These are phyloP conservation scores for Croton laevigatus DNA, from an alignment of 441 rosid species.

Conservation along the genomic window DNA sequence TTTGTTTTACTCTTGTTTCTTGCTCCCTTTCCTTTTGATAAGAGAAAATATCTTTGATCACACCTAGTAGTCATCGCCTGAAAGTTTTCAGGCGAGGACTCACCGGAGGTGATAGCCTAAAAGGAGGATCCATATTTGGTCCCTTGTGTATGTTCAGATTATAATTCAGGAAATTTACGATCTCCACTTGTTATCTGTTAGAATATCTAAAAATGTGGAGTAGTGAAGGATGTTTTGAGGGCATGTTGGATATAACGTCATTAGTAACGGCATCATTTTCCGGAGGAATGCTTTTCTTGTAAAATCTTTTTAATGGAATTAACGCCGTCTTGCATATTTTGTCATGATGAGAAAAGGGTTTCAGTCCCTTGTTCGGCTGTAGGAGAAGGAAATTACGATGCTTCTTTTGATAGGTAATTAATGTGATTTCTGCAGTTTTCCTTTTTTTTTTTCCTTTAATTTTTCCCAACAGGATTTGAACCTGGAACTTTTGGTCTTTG, in stretches of 20 bases:
- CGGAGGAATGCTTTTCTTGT: conserved; percentile 22
- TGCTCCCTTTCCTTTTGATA: conserved; percentile 25
- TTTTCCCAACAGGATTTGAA: too few relatives aligned
- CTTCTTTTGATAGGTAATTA: too few relatives aligned
- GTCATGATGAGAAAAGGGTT: too few relatives aligned
- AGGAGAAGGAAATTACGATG: too few relatives aligned
- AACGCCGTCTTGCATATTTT: not conserved
- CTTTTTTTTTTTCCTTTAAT: too few relatives aligned
- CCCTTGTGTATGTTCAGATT: conserved; percentile 27
- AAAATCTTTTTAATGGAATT: conserved; percentile 28
- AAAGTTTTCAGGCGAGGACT: conserved; percentile 51
- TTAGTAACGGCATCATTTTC: conserved; percentile 19
- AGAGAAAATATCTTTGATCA: conserved; percentile 40
- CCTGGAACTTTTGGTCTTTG: too few relatives aligned
- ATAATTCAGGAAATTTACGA: conserved; percentile 17
- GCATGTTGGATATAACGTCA: conserved; percentile 14
- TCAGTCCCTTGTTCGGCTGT: too few relatives aligned
- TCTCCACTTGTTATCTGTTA: conserved; percentile 22
- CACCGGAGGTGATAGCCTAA: conserved; percentile 81
- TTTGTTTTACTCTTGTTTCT: conserved; percentile 28
- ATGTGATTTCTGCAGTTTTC: too few relatives aligned
- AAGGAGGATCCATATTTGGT: conserved; percentile 39
- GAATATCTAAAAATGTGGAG: conserved; percentile 18
- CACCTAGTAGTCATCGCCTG: conserved; percentile 65
- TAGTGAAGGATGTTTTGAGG: conserved; percentile 22